Base-by-base conservation (phyloP, 1,139 yeast species). In the Debaryomyces robertsiae region DNA sequence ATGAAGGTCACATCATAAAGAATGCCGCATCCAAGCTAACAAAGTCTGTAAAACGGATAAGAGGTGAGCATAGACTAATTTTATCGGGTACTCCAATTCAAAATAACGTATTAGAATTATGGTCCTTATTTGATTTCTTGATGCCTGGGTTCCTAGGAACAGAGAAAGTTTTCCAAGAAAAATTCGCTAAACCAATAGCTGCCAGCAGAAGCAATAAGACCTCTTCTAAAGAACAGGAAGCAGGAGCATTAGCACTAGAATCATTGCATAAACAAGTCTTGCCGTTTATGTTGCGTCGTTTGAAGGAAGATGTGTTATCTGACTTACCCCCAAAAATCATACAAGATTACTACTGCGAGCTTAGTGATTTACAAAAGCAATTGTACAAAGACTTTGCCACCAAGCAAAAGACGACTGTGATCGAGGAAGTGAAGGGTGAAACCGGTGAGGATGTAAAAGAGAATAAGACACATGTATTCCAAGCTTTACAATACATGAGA, bases 81-180 rank as follows among this genome's bases (percentile, higher is more conserved):
- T 72, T 94, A 44, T 87, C 98, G 0, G 99, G 99, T 53, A 94
- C 99, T 0, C 99, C 99, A 18, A 93, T 94, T 54, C 99, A 94
- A 63, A 94, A 94, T 57, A 93, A 94, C 57, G 98, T 94, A 1
- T 75, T 94, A 36, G 99, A 94, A 60, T 69, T 94, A 46, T 94
- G 98, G 98, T 93, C 98, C 2, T 70, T 94, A 53, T 94, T 94
- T 70, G 98, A 94, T 61, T 94, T 90, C 61, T 73, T 94, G 61
- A 94, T 94, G 98, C 99, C 99, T 1, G 99, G 98, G 1, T 94
- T 93, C 60, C 72, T 94, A 53, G 99, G 98, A 13, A 84, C 96
- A 2, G 98, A 94, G 58, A 93, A 90, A 63, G 78, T 85, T 33
- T 94, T 94, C 69, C 95, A 91, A 54, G 98, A 91, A 48, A 83